Percentiles rank a stretch among this genome's conserved stretches.
Conservation (phyloP, 257 asterid genomes). For the Capsicum pubescens region DNA sequence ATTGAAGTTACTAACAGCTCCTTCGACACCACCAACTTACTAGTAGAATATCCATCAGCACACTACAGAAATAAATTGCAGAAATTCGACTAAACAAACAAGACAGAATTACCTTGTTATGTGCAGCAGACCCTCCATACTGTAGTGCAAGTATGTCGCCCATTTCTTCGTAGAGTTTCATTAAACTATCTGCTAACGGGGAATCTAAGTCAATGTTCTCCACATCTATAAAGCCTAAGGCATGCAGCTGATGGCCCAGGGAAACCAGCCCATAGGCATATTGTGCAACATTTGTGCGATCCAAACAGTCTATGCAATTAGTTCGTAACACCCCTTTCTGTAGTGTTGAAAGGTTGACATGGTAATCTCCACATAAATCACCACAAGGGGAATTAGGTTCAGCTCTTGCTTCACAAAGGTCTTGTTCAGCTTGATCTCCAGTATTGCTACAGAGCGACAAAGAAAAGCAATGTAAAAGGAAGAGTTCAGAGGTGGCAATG, state of each 20-base stretch:
- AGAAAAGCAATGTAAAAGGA: background rate
- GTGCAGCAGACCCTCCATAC: constrained; percentile 98
- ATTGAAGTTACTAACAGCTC: background rate
- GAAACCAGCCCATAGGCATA: constrained; percentile 86
- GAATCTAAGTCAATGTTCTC: constrained; percentile 61
- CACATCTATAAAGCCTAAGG: constrained; percentile 63
- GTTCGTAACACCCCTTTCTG: constrained; percentile 93
- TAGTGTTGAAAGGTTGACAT: constrained; percentile 53
- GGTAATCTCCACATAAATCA: constrained; percentile 32
- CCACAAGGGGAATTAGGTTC: constrained; percentile 33
- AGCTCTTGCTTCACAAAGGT: constrained; percentile 32
- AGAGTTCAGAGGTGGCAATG: background rate
- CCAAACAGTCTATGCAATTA: constrained; percentile 96
- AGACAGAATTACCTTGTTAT: constrained; percentile 70
- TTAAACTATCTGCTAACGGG: constrained; percentile 68
- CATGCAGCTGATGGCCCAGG: constrained; percentile 80
- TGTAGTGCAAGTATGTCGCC: constrained; percentile 95
- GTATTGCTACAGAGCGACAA: constrained; percentile 20
- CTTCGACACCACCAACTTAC: background rate
- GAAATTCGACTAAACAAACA: background rate
- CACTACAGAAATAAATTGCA: background rate
- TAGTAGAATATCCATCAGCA: constrained; percentile 6
- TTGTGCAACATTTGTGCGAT: constrained; percentile 98
- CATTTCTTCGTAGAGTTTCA: constrained; percentile 92
- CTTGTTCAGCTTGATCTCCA: constrained; percentile 47